Evolutionary conservation across 2,329 filamentous ascomycete species (phyloP), one percentile per base, ranked within the genome.

Genomic region (Beauveria sp.): DNA sequence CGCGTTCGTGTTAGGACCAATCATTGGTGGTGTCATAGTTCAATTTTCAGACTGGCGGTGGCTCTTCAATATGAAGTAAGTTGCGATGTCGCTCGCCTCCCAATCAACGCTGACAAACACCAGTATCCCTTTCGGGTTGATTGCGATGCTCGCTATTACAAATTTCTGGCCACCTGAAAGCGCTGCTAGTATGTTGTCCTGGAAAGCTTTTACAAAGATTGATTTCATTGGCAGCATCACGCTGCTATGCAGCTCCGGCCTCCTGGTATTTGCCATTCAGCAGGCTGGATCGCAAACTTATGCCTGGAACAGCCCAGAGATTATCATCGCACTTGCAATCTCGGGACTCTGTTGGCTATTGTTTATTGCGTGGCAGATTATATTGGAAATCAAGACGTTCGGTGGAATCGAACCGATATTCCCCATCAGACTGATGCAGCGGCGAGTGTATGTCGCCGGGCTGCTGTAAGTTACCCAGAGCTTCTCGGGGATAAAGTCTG

Each of bases 31-130:
- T 2, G 73, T 78, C 3, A 80, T 87, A 24, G 79, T 82, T 1
- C 75, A 80, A n/a, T 71, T 76, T 2, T 77, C 78, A 20, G 77
- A 75, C 49, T 87, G 84, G 84, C 76, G 80, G 56, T 84, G 83
- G 75, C 76, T 87, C 45, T 87, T 87, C 69, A 82, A 82, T 69
- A 80, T 86, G 69, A 87, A 87, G 83, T 85, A 71, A 51, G 78
- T 66, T 2, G n/a, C 9, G 12, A 16, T 24, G 7, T 20, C 3
- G 31, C 31, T 16, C 28, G 12, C 22, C 9, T 63, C 16, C 22
- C 6, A 28, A 49, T 20, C 55, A 24, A 62, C 70, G 61, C 68
- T 63, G 34, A 61, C 40, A 64, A 31, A 8, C 8, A n/a, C 10
- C 61, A 83, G 81, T 65, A 74, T 83, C 24, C 82, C 82, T 0